Evolutionary conservation across 2,329 filamentous ascomycete species (phyloP), one percentile per base, ranked within the genome.

Genomic region (Xylariaceae sp.): DNA sequence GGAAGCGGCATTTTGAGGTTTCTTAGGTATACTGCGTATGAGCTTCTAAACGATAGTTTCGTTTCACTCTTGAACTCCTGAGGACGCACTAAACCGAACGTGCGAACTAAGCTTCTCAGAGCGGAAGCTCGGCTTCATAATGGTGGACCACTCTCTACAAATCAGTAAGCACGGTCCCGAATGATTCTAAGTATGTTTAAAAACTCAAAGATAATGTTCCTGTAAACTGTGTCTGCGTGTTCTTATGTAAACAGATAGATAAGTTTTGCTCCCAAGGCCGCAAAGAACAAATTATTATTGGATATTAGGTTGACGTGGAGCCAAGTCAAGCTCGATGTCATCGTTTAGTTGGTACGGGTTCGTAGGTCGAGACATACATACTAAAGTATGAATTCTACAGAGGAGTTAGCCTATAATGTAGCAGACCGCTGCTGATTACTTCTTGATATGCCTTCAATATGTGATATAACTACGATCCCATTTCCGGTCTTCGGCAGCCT

Each of bases 361-460:
- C 37, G 49, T 21, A 20, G 42, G 14, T 32, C 37, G 48, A 49
- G 14, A 43, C 44, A 16, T 23, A 43, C 44, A 16, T 23, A 42
- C 47, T 55, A 52, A 40, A 47, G 49, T 18, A 52, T 51, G 48
- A 57, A 48, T 44, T 44, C 45, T 18, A 19, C 14, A 20, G 47
- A 43, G 26, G 50, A 47, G 42, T 53, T 50, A 59, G 46, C 47
- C 48, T 47, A 51, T 46, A 54, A 57, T 51, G 48, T 57, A 56
- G 53, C 59, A 53, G 21, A 12, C 23, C 32, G 44, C 44, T 52
- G 54, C 44, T 43, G 14, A n/a, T n/a, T n/a, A n/a, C n/a, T n/a
- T n/a, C 42, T 45, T 40, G 49, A 12, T 54, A 12, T 49, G 50
- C 41, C 40, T 40, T 55, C 41, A 7, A 40, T 14, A 26, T 48